These are phyloP conservation scores for Aspergillus ostianus DNA, from an alignment of 495 filamentous ascomycete genomes.

Conservation along the genomic window DNA sequence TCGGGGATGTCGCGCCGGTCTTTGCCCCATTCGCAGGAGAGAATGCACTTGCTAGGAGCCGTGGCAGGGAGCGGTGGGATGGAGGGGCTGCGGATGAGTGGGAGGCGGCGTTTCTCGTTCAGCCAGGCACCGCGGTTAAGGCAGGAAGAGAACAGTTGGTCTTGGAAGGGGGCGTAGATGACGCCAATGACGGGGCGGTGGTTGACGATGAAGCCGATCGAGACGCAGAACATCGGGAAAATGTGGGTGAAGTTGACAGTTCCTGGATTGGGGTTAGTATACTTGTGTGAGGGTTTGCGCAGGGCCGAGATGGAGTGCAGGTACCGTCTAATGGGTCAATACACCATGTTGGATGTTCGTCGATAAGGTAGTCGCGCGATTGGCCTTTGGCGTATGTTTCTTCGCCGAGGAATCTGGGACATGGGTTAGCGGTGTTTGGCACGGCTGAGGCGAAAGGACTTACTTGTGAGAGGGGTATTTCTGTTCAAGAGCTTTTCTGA, in stretches of 20 bases:
- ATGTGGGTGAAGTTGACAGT: constrained; percentile 73
- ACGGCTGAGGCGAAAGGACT: constrained; percentile 14
- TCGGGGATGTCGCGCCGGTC: constrained; percentile 60
- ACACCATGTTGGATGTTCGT: constrained; percentile 62
- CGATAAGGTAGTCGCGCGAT: constrained; percentile 60
- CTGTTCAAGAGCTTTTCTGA: constrained; percentile 51
- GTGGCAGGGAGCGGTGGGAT: constrained; percentile 58
- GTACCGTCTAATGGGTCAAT: constrained; percentile 65
- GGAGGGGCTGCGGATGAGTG: constrained; percentile 53
- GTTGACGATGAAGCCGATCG: constrained; percentile 59
- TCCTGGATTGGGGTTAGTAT: constrained; percentile 18
- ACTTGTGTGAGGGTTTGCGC: neutral
- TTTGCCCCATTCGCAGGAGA: constrained; percentile 73
- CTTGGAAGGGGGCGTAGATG: constrained; percentile 62
- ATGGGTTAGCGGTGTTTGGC: neutral
- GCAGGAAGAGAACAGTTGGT: constrained; percentile 64
- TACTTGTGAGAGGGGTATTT: constrained; percentile 63
- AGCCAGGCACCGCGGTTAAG: constrained; percentile 62
- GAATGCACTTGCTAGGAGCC: constrained; percentile 64
- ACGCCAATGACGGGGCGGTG: constrained; percentile 60
- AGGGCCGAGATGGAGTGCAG: neutral
- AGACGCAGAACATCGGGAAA: constrained; percentile 73
- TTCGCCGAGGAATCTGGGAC: constrained; percentile 64
- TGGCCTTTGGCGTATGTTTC: constrained; percentile 62
- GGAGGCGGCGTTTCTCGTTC: constrained; percentile 58